phyloP scores from a whole-genome alignment of 2,329 filamentous ascomycete species.

The Chaetomium sp. region DNA sequence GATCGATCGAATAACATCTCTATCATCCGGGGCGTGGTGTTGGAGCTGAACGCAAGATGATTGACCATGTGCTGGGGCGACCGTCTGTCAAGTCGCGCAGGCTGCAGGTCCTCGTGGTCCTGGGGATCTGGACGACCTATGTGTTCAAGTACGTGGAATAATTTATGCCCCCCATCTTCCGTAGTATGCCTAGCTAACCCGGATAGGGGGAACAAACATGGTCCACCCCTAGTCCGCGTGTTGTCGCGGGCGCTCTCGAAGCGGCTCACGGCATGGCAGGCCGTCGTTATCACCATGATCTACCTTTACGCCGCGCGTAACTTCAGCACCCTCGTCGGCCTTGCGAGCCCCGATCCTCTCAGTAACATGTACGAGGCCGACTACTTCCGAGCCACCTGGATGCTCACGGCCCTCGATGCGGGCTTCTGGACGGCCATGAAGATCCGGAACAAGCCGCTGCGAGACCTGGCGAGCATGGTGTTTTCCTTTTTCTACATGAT shows the following conservation, averaged over 20 bases:
- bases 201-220: slow-evolving; percentile 73
- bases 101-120: slow-evolving; percentile 83
- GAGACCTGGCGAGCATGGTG: slow-evolving; percentile 73
- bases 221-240: slow-evolving; percentile 66
- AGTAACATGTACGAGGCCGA: slow-evolving; percentile 87
- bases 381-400: slow-evolving; percentile 96
- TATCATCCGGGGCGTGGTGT: neutral
- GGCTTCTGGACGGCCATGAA: slow-evolving; percentile 99
- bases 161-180: neutral
- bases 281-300: slow-evolving; percentile 76
- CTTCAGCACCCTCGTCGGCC: slow-evolving; percentile 83
- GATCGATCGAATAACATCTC: neutral
- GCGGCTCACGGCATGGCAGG: slow-evolving; percentile 82
- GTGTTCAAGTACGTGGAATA: slow-evolving; percentile 55
- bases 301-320: slow-evolving; percentile 90
- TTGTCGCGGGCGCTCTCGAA: slow-evolving; percentile 66
- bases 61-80: slow-evolving; percentile 87
- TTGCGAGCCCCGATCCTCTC: slow-evolving; percentile 88
- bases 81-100: slow-evolving; percentile 88
- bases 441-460: slow-evolving; percentile 69
- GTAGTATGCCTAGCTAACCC: neutral
- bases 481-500: slow-evolving; percentile 90
- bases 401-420: slow-evolving; percentile 87
- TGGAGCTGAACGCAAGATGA: slow-evolving; percentile 35
- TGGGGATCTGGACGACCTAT: slow-evolving; percentile 87